Evolutionary conservation across 2,329 filamentous ascomycete genomes (phyloP), one percentile per base, ranked within the genome.

Genomic region (Sarocladiaceae sp.): DNA sequence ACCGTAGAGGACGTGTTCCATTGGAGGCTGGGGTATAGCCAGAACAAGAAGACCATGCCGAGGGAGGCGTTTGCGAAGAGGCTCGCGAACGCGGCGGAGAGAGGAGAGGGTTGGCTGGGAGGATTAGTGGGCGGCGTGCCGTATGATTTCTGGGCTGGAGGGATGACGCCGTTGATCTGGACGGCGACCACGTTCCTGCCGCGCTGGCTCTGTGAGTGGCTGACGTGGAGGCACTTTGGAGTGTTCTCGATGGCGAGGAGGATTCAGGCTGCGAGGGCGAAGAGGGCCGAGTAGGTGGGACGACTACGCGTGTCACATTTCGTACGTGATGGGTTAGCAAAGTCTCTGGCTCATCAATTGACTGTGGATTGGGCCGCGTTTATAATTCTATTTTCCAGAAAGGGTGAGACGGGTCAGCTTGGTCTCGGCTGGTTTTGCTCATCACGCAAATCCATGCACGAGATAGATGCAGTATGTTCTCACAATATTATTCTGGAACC

Each of bases 1-100:
- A 65, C 65, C 5, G 63, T 72, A 3, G 55, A 59, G 40, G 67
- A 72, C 23, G 47, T 74, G 12, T 77, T 74, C 53, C 57, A 69
- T 52, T 57, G 58, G 48, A 60, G 73, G 1, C 58, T 74, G 47
- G 63, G 57, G 0, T 78, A 70, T 43, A 73, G 68, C 48, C 74
- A 77, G 63, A 68, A 61, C 3, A 66, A 64, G 20, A 55, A 60
- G 0, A 73, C 72, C 1, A 43, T 42, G 44, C 27, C 18, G 35
- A 45, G 15, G n/a, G 43, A 35, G 32, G 33, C 18, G 33, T 45
- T 37, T 31, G 43, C 43, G 9, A 45, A 20, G 43, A 37, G 33
- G 33, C 10, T 45, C 5, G 43, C 26, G 3, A 24, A 45, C 16
- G 18, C 19, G 33, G 33, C 23, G 21, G n/a, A 20, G 13, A 35